Evolutionary conservation across 2,329 filamentous ascomycete genomes (phyloP), one percentile per base, ranked within the genome.

Genomic region (Fusarium scirpi): DNA sequence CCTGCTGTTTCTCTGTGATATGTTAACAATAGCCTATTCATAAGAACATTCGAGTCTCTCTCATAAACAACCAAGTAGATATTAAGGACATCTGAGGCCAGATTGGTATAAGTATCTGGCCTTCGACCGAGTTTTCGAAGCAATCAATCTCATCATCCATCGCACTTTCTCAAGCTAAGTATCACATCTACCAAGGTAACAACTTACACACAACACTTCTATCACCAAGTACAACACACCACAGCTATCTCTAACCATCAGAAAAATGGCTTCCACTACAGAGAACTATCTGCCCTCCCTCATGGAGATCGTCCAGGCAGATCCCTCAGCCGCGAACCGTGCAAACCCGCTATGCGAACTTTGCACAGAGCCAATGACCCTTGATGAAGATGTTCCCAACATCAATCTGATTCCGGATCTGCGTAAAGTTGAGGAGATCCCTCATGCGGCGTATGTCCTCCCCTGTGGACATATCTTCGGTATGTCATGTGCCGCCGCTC

Each of bases 391-490:
- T 3, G 25, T 57, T 5, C 8, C 24, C 2, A 8, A n/a, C 8
- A 5, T 15, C 24, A 30, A 45, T 3, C 27, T 10, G 1, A 7
- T n/a, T 2, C 18, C 34, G 3, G 6, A n/a, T 38, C 10, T n/a
- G 7, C 18, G 16, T 6, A 15, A 16, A 10, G 2, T 6, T 15
- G 25, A 27, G 2, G 8, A 20, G 15, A 3, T 18, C 6, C 24
- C 40, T 13, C 43, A 54, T 1, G 20, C 22, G 27, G 61, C 61
- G 1, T 34, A 6, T 12, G 30, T 67, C 6, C 20, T 70, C 0
- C 34, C 52, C 13, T 67, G 67, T 7, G 61, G 47, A 0, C 67
- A 70, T 12, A 70, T 69, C 2, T 44, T 70, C n/a, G 67, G 67
- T 2, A n/a, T 29, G 16, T 12, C n/a, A 0, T 69, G 67, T 43